phyloP scores from a whole-genome alignment of 177 flowering plant genomes.

The Vitis hybrid region DNA sequence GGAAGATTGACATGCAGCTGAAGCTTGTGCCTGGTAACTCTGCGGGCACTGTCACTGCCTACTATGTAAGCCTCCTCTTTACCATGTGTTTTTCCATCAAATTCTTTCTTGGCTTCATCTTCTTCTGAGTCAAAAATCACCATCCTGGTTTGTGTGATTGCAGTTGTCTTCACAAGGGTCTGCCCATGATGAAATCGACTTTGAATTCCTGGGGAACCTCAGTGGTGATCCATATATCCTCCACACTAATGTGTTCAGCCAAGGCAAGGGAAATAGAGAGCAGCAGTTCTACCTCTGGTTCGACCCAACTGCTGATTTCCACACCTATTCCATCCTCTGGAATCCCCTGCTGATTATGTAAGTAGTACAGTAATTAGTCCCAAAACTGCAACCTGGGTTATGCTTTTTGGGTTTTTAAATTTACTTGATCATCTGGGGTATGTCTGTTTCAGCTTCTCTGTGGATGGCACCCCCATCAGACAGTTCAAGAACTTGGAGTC shows the following conservation, averaged over 20 bases:
- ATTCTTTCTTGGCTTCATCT: neutral
- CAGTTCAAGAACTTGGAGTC: constrained; percentile 28
- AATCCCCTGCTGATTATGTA: constrained; percentile 21
- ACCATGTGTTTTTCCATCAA: neutral
- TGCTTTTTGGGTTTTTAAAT: neutral
- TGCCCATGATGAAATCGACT: constrained; percentile 25
- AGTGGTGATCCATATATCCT: constrained; percentile 26
- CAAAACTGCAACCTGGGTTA: no score
- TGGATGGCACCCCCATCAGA: constrained; percentile 28
- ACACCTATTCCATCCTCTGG: constrained; percentile 32
- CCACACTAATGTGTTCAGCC: constrained; percentile 22
- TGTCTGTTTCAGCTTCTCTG: constrained; percentile 8
- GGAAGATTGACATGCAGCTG: constrained; percentile 27
- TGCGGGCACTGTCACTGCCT: constrained; percentile 22
- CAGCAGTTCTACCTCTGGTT: constrained; percentile 28
- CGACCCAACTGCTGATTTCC: constrained; percentile 26
- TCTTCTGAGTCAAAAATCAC: neutral
- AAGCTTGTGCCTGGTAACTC: constrained; percentile 31
- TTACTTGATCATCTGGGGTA: neutral
- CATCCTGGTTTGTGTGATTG: neutral
- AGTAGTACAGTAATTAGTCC: neutral
- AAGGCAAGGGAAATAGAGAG: constrained; percentile 28
- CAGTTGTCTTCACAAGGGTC: constrained; percentile 21
- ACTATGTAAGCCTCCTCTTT: constrained; percentile 14
- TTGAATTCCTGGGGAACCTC: constrained; percentile 26